Base-by-base conservation (phyloP, 352 stramenopile genomes). In the Globisporangium viniferum region DNA sequence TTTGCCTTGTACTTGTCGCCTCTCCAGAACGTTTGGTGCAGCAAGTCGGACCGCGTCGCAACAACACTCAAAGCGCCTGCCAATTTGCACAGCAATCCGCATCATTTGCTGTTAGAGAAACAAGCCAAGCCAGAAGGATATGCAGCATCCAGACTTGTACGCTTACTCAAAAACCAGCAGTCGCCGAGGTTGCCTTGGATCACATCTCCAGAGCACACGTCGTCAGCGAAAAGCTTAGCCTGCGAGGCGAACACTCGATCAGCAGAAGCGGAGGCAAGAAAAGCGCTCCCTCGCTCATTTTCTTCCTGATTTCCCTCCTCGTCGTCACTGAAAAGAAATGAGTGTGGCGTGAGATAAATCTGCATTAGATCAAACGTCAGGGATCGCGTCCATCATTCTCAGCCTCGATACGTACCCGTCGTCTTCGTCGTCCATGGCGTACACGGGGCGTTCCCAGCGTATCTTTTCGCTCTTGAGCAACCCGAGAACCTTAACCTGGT, bases 141-240 rank as follows among this genome's bases (percentile, higher is more conserved):
- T 9, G 5, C 41, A 22, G 6, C 41, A 49, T 49, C 22, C 18
- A 49, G 15, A 22, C 18, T n/a, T 49, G 41, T 46, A 55, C 27
- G 12, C 48, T 29, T 77, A 94, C 88, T 94, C 46, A 97, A 49
- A 71, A 98, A 97, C 93, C 93, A 98, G 68, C 93, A 98, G 63
- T 98, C 91, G 2, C 91, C 93, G 4, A 98, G 73, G 48, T 90
- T 90, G 15, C 93, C 93, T 68, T 98, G 91, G 24, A 95, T 91
- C 6, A 97, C 91, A 62, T 97, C 91, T 31, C 85, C 83, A 3
- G 88, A 95, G 36, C 79, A 86, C 15, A 80, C 80, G 0, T 85
- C 89, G 39, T 94, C 86, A 2, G 76, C 75, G 73, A 96, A 98
- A 2, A 98, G 73, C 27, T 68, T 75, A 2, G 90, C 90, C 44